Base-by-base conservation (phyloP, 805 yeast species). In the Cyberlindnera japonica region DNA sequence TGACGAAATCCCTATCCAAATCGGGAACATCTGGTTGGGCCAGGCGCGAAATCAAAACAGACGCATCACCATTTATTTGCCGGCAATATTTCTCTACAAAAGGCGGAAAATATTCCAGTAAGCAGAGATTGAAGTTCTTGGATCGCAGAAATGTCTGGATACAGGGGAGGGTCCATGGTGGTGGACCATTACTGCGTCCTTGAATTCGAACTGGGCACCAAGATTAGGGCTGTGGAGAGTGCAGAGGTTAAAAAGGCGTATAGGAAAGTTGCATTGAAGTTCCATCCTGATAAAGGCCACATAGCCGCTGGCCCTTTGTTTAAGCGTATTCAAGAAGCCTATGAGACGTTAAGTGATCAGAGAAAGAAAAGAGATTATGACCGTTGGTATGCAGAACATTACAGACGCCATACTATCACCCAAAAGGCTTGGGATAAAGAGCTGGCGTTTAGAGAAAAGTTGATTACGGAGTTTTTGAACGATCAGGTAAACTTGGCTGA, bases 261-360 rank as follows among this genome's bases (percentile, higher is more conserved):
- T 63, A 68, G 88, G 45, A 77, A 75, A 54, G 72, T 74, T 50
- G 91, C 91, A 3, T 68, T 85, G 45, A 67, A 66, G 44, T 78
- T 72, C 55, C 95, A 85, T 55, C 95, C 95, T 0, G 95, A 85
- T 57, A 84, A 85, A 63, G 81, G 84, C 40, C 74, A 52, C 19
- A 42, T 18, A 2, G 43, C 39, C 1, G 53, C 41, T 8, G 50
- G 44, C 12, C 37, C 44, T 3, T 31, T 53, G 1, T 55, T 55
- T 38, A 48, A 49, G 22, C 25, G 44, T 4, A 19, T 53, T 5
- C 48, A 37, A n/a, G 35, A 24, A 9, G 44, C 59, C 0, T 43
- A 49, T 7, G 53, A 47, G 19, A 22, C 22, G 5, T 28, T 55
- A 17, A 24, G 14, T 13, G 50, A 53, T 31, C 34, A 12, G 1